Base-by-base conservation (phyloP, 164 flowering plant genomes). In the Aristolochia contorta region DNA sequence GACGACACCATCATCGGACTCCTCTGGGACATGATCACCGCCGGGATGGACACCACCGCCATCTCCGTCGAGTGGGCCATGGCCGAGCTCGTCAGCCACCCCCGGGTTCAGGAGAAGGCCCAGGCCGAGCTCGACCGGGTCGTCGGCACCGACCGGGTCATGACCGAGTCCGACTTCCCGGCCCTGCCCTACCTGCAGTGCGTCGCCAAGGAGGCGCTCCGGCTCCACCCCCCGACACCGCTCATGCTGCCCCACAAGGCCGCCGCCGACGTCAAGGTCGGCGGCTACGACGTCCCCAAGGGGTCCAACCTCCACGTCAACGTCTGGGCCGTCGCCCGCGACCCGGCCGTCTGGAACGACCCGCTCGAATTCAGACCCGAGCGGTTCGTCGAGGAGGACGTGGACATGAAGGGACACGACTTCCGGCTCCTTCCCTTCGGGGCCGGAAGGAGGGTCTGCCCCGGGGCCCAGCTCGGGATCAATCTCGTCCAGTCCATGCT, bases 1-100 rank as follows among this genome's bases (percentile, higher is more conserved):
- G 82, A 82, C 22, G 86, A 79, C 60, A 76, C 84, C 56, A 65
- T 79, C 45, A 82, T 76, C n/a, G 79, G 82, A 57, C 78, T 82
- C n/a, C 80, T 82, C 10, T 82, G 86, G 86, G 75, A 72, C 64
- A 68, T 72, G 75, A 65, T 72, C 58, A 72, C 72, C 12, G 75
- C 72, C 12, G 72, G 75, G 2, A 65, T 65, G 67, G 72, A 72
- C 49, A 72, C 75, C 23, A 69, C 66, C 1, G 70, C 67, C 0
- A 69, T 73, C 41, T 69, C 76, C 13, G 67, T 69, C 16, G 76
- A 72, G 20, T 72, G 72, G 76, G 68, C 68, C 19, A 69, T 69
- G 77, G 77, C 73, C 7, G 71, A 73, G 55, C 57, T 73, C 24
- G 66, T 73, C 58, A 66, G 25, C 60, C 58, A 73, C 66, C 77